Evolutionary conservation across 1,284 basidiomycete species (phyloP), one percentile per base, ranked within the genome.

Genomic region (Marasmius fiardii): DNA sequence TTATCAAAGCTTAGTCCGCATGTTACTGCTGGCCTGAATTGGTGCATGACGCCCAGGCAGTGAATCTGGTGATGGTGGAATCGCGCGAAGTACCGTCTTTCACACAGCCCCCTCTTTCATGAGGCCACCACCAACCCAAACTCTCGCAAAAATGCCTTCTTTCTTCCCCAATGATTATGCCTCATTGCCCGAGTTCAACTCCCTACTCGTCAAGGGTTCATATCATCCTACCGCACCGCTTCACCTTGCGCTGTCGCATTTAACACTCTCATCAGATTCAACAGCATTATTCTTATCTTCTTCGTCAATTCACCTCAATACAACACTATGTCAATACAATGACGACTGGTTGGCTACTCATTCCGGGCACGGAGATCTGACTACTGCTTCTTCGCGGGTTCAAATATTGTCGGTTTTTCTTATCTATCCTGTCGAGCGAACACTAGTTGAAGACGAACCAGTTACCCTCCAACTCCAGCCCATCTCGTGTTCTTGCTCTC

Each of bases 401-500:
- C 72, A 79, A 21, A 69, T 87, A 48, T 78, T 82, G 87, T 88
- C 62, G 57, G 82, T 77, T 39, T 16, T 33, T 21, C 50, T 60
- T 52, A 48, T 60, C 60, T 57, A 33, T 50, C 54, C 53, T 47
- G 54, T 61, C 45, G 53, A 52, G 56, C 51, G 37, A 43, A 21
- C 41, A n/a, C n/a, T n/a, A 44, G 23, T 24, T 31, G n/a, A 18
- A 31, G 52, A 31, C 37, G 8, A 41, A 16, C n/a, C 61, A 91
- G 89, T 60, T 91, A 90, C 67, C 85, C 88, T 6, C 77, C 81
- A 12, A 82, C 79, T 7, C 74, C 82, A 16, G 71, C 77, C 7
- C 86, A 90, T 64, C 70, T 89, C 28, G 71, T 75, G 6, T 68
- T 83, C 14, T 63, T 85, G 5, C 69, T 91, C 47, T 79, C 83